phyloP scores from a whole-genome alignment of 306 rosid genomes.

The Vicia faba region DNA sequence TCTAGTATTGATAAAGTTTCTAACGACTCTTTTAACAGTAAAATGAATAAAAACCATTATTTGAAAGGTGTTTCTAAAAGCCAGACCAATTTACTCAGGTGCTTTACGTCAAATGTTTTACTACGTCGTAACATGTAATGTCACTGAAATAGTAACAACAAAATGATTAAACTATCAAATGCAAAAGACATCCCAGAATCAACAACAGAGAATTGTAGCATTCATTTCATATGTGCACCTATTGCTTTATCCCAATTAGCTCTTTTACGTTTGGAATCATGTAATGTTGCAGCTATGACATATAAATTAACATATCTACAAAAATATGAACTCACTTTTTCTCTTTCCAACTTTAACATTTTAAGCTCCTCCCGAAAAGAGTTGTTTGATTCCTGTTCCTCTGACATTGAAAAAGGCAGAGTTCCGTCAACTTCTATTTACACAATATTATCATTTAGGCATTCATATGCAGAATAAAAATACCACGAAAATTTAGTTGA shows the following conservation, averaged over 20 bases:
- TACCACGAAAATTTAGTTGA: constrained; percentile 59
- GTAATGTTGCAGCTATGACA: constrained; percentile 21
- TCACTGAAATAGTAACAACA: constrained; percentile 16
- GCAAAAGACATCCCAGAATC: neutral
- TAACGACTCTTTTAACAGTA: constrained; percentile 19
- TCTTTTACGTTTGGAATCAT: constrained; percentile 16
- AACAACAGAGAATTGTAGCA: neutral
- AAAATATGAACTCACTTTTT: constrained; percentile 59
- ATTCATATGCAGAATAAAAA: constrained; percentile 37
- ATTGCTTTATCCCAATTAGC: constrained; percentile 23
- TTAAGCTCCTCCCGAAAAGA: constrained; percentile 72
- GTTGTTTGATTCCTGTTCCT: constrained; percentile 67
- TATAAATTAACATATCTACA: neutral
- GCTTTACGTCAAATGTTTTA: constrained; percentile 6
- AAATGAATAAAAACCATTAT: constrained; percentile 9
- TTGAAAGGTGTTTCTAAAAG: constrained; percentile 19
- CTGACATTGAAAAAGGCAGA: constrained; percentile 50
- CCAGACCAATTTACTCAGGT: neutral
- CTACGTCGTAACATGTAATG: constrained; percentile 4
- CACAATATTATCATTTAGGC: constrained; percentile 23
- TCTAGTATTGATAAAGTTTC: neutral
- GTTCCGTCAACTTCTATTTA: constrained; percentile 13
- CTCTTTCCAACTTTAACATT: constrained; percentile 54
- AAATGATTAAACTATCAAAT: neutral
- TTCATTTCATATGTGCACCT: neutral